A percentile compares a stretch with the other conserved stretches of the same genome.
phyloP scores from a whole-genome alignment of 768 basidiomycete species.

The Myochromella boudieri region DNA sequence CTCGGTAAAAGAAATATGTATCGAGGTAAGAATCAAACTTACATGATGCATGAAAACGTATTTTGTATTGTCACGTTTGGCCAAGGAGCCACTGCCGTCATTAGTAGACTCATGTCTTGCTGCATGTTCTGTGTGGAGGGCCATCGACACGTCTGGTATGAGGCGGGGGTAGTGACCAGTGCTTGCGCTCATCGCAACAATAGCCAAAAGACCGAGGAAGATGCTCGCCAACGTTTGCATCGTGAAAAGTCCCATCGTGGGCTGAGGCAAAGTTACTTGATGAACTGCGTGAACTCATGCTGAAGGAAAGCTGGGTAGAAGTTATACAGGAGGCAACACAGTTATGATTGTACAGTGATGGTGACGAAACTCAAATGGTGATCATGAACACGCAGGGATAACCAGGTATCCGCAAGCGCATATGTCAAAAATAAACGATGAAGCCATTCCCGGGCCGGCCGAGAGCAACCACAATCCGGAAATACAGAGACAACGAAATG shows the following conservation, averaged over 20 bases:
- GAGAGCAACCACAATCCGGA: too few relatives aligned
- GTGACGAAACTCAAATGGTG: background rate
- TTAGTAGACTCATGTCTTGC: background rate
- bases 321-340: background rate
- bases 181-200: background rate
- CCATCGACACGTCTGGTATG: conserved; percentile 19
- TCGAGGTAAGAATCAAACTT: conserved; percentile 15
- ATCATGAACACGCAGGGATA: background rate
- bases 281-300: too few relatives aligned
- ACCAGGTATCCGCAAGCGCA: too few relatives aligned
- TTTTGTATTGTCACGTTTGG: conserved; percentile 42
- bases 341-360: background rate
- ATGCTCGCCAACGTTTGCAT: background rate
- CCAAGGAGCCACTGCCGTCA: conserved; percentile 11
- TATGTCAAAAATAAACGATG: too few relatives aligned
- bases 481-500: too few relatives aligned
- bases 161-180: background rate
- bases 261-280: background rate
- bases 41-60: conserved; percentile 56
- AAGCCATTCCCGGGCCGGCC: too few relatives aligned
- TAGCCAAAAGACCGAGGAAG: background rate
- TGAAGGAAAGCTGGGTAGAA: too few relatives aligned
- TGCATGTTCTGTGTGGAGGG: background rate
- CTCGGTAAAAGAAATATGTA: background rate
- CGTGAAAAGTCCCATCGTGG: background rate